These are phyloP conservation scores for Fennellomyces sp. DNA, from an alignment of 371 early-diverging fungal genomes.

Conservation along the genomic window DNA sequence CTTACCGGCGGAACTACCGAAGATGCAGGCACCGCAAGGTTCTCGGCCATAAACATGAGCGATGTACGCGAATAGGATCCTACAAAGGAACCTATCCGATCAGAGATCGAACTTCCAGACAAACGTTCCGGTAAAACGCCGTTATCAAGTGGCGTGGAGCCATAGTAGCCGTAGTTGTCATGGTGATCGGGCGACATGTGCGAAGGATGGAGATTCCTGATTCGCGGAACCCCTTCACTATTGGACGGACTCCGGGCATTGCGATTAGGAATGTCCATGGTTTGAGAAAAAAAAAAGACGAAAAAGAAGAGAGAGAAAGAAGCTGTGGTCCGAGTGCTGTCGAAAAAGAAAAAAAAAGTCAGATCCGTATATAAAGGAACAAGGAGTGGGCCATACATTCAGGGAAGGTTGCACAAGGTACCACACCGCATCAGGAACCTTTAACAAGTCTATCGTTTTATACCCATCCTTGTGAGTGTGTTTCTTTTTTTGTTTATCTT, in stretches of 20 bases:
- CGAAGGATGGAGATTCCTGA: constrained; percentile 45
- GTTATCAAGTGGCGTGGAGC: background rate
- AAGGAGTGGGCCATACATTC: no score
- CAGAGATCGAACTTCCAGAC: constrained; percentile 17
- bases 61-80: constrained; percentile 55
- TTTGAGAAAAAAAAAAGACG: no score
- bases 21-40: constrained; percentile 31
- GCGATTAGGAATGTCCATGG: constrained; percentile 24
- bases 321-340: no score
- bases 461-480: no score
- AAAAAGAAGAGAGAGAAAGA: no score
- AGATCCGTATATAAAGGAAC: no score
- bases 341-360: no score
- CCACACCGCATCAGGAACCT: no score
- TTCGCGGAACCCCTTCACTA: constrained; percentile 17
- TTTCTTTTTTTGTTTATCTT: no score
- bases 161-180: constrained; percentile 3
- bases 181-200: constrained; percentile 25
- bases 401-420: no score
- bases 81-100: constrained; percentile 42
- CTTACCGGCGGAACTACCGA: constrained; percentile 13
- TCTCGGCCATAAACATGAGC: constrained; percentile 56
- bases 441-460: no score
- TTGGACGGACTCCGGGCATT: constrained; percentile 7
- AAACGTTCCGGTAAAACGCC: constrained; percentile 6